Evolutionary conservation across 2,329 filamentous ascomycete species (phyloP), one percentile per base, ranked within the genome.

Genomic region (Aspergillus sp.): DNA sequence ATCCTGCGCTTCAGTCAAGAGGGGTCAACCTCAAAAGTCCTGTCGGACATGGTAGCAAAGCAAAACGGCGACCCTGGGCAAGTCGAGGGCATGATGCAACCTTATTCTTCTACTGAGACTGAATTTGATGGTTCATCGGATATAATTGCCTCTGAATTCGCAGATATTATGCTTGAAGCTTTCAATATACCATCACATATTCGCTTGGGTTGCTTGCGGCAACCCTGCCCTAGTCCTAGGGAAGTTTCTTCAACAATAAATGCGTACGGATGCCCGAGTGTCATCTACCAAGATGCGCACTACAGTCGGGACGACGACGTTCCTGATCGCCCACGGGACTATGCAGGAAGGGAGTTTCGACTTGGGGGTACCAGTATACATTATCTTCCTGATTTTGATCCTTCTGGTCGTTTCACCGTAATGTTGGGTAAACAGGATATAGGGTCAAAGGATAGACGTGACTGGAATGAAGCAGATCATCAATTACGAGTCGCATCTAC

Each of bases 261-360:
- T 70, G 62, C 79, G n/a, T 74, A 80, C 57, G 81, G 81, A 12
- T 75, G 86, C 8, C 89, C 90, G 0, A 80, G 87, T 57, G 82
- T 90, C 14, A 83, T 97, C 49, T 96, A 96, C 62, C 90, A 92
- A 72, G 87, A 92, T 69, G 88, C 93, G 0, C 93, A 88, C 68
- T 98, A 96, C 70, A 90, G 92, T 65, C 82, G 90, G 27, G 91
- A 96, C 60, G 82, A 81, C 51, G 95, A 98, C 73, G 89, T 97
- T 0, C 92, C 93, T 12, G 82, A 88, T 40, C 84, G 88, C 53
- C 75, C 82, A 33, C 83, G 91, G 53, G 91, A 96, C 73, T 98
- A 96, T 75, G 93, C 90, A 6, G 93, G 93, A 3, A 86, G 87
- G 64, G 90, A 96, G 66, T 97, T 96, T 70, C 88, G 86, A 57